Evolutionary conservation across 768 basidiomycete genomes (phyloP).

Genomic region (Lactifluus pinguis): DNA sequence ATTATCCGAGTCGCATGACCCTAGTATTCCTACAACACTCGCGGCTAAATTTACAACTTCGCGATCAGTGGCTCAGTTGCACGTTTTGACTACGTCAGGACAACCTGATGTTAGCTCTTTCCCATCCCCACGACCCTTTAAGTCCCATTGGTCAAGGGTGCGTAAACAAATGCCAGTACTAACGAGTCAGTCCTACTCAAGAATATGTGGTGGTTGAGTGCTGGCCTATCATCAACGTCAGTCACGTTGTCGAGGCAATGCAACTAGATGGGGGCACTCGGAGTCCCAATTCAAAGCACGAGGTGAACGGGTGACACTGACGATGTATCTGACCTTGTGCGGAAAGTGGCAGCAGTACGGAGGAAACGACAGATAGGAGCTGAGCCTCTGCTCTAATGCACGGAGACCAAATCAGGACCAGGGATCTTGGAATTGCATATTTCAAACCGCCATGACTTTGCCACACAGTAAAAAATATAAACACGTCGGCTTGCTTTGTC

Average conservation of each 20-base stretch:
- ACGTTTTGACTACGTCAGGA: not conserved
- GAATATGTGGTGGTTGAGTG: not conserved
- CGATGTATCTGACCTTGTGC: not conserved
- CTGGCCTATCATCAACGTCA: not conserved
- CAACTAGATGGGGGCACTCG: not conserved
- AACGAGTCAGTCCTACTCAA: not conserved
- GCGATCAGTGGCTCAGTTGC: not conserved
- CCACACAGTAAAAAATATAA: too few relatives aligned
- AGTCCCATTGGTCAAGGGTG: not conserved
- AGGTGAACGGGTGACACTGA: not conserved
- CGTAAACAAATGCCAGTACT: too few relatives aligned
- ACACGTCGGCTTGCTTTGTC: too few relatives aligned
- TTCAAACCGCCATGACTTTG: not conserved
- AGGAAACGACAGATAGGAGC: not conserved
- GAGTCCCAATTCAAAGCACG: not conserved
- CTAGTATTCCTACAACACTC: not conserved
- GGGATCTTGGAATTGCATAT: not conserved
- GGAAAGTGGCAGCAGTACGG: not conserved
- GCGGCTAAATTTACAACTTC: not conserved
- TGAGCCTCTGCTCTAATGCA: not conserved
- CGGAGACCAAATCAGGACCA: not conserved
- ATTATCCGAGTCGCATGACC: not conserved
- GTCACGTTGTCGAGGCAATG: not conserved
- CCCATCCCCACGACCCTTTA: not conserved
- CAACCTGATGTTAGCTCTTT: not conserved